Percentiles rank a stretch among this genome's conserved stretches.
Conservation (phyloP, 169 alveolate species). For the Babesia ovis region DNA sequence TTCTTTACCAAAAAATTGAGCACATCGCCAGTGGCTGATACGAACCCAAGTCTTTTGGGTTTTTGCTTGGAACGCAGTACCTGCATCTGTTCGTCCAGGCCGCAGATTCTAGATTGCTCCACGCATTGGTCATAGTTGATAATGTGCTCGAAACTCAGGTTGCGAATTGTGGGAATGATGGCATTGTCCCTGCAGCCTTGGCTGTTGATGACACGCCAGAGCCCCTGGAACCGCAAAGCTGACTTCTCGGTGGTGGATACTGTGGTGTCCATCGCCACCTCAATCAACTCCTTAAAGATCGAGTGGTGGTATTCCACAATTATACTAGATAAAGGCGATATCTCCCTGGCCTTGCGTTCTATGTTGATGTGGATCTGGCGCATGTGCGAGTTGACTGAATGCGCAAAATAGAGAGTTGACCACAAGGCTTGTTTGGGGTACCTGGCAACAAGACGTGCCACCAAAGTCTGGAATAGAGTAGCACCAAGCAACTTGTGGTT, state of each 20-base stretch:
- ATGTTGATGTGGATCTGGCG: conserved; percentile 35
- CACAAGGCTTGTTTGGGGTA: conserved; percentile 74
- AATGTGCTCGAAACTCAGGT: conserved; percentile 53
- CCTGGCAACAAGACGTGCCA: conserved; percentile 53
- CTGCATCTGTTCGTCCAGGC: conserved; percentile 61
- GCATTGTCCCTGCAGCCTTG: conserved; percentile 18
- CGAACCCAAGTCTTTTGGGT: conserved; percentile 85
- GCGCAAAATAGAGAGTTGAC: conserved; percentile 65
- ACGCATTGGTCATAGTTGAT: conserved; percentile 23
- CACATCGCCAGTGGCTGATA: conserved; percentile 72
- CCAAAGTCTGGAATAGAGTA: conserved; percentile 64
- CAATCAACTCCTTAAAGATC: conserved; percentile 34
- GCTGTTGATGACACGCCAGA: conserved; percentile 36
- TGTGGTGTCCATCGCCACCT: conserved; percentile 48
- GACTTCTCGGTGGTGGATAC: conserved; percentile 41
- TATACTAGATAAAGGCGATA: not conserved
- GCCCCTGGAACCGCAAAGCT: conserved; percentile 31
- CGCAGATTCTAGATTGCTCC: conserved; percentile 38
- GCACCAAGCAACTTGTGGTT: conserved; percentile 70
- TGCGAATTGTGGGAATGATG: conserved; percentile 40
- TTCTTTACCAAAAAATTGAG: conserved; percentile 85
- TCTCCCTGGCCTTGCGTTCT: conserved; percentile 28
- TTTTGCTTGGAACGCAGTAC: conserved; percentile 90
- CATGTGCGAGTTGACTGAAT: conserved; percentile 33
- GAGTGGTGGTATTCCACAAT: conserved; percentile 40